Percentiles rank a stretch among this genome's conserved stretches.
These are phyloP conservation scores for Rhamnella rubrinervis DNA, from an alignment of 331 rosid species.

Conservation along the genomic window DNA sequence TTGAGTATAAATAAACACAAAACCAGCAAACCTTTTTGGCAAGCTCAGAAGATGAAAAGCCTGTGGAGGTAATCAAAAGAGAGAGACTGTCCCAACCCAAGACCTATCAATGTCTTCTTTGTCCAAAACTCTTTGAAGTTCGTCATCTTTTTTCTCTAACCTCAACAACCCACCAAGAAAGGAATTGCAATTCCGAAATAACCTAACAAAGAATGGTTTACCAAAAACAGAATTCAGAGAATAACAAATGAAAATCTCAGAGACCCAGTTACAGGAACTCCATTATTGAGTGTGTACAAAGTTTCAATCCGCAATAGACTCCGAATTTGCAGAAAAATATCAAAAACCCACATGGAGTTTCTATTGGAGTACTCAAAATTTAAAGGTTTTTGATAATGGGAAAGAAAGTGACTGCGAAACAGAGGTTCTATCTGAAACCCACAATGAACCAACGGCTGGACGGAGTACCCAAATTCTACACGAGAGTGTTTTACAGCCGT, in stretches of 20 bases:
- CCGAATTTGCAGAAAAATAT: neutral
- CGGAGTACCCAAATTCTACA: constrained; percentile 9
- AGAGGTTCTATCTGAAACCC: neutral
- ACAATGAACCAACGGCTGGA: neutral
- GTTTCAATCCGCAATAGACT: neutral
- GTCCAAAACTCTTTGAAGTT: constrained; percentile 38
- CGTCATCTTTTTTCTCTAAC: constrained; percentile 26
- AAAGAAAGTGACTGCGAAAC: constrained; percentile 3
- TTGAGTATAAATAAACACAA: neutral
- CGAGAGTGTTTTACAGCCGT: constrained; percentile 12
- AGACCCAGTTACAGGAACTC: constrained; percentile 19
- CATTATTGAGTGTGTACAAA: neutral
- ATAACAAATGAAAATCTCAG: constrained; percentile 7
- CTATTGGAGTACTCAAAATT: neutral
- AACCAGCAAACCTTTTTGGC: constrained; percentile 55
- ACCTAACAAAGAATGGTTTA: constrained; percentile 6
- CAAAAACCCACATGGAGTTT: neutral
- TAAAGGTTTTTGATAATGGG: neutral
- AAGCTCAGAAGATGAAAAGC: constrained; percentile 72
- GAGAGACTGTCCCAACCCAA: constrained; percentile 78
- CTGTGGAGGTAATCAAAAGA: constrained; percentile 78
- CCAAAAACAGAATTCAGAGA: neutral
- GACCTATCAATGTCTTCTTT: constrained; percentile 58
- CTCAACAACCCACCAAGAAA: neutral
- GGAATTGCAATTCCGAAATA: neutral